Conservation (phyloP, 192 early-diverging fungal species). For the Dissophora ornata region DNA sequence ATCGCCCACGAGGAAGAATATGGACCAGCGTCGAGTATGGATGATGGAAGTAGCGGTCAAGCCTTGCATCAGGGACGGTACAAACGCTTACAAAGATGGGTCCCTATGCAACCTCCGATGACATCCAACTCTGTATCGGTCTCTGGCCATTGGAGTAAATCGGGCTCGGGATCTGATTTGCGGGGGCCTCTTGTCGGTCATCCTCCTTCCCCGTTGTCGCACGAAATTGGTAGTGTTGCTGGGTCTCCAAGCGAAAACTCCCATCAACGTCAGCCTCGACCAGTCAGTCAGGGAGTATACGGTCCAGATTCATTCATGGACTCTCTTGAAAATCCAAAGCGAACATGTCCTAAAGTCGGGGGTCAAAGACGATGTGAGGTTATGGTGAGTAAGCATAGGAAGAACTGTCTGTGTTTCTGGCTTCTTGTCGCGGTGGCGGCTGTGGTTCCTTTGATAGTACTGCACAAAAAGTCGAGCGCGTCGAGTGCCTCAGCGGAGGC, state of each 20-base stretch:
- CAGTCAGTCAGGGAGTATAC: constrained; percentile 4
- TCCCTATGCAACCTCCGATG: background rate
- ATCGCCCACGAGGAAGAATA: constrained; percentile 21
- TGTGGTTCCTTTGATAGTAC: background rate
- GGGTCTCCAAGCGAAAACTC: background rate
- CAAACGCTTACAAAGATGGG: background rate
- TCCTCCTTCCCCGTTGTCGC: too few relatives aligned
- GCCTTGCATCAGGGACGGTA: background rate
- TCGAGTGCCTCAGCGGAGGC: too few relatives aligned
- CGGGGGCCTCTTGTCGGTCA: too few relatives aligned
- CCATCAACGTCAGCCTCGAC: too few relatives aligned
- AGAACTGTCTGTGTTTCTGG: background rate
- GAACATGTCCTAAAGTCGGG: background rate
- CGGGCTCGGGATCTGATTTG: background rate
- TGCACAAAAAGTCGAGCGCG: background rate
- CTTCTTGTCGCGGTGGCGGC: background rate
- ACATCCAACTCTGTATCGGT: background rate
- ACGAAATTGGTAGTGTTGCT: background rate
- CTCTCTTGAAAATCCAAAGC: background rate
- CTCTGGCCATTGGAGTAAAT: too few relatives aligned
- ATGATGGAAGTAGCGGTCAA: background rate
- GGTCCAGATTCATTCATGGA: constrained; percentile 18
- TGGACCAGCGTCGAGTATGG: background rate
- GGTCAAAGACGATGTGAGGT: background rate
- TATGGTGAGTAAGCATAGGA: background rate